Conservation (phyloP, 495 filamentous ascomycete genomes). For the Hapsidospora chrysogenum region DNA sequence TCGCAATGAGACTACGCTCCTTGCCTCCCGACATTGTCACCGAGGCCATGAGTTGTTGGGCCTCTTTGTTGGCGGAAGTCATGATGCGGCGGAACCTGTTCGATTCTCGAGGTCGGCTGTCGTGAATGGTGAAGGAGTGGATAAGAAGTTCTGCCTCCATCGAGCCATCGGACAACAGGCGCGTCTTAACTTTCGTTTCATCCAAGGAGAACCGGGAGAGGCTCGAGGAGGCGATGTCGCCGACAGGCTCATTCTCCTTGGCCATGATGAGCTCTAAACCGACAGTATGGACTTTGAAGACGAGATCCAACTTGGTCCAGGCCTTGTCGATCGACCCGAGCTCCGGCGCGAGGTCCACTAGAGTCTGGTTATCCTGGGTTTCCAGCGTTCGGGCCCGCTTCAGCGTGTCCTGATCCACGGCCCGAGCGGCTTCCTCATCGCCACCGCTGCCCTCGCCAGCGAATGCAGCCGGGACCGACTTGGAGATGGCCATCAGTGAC, state of each 20-base stretch:
- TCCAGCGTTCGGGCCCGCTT: slow-evolving; percentile 28
- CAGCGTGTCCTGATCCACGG: slow-evolving; percentile 27
- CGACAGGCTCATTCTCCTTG: slow-evolving; percentile 55
- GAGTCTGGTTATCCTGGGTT: slow-evolving; percentile 14
- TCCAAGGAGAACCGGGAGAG: slow-evolving; percentile 88
- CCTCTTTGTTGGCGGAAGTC: slow-evolving; percentile 84
- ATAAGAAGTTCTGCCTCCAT: slow-evolving; percentile 88
- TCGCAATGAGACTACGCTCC: slow-evolving; percentile 70
- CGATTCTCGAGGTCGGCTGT: slow-evolving; percentile 67
- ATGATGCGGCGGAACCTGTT: slow-evolving; percentile 98
- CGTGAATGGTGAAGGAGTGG: slow-evolving; percentile 85
- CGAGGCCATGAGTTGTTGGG: slow-evolving; percentile 96
- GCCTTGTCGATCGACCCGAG: slow-evolving; percentile 43
- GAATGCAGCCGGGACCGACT: slow-evolving; percentile 76
- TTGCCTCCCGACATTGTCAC: slow-evolving; percentile 79
- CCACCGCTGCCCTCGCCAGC: slow-evolving; percentile 55
- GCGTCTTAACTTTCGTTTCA: slow-evolving; percentile 74
- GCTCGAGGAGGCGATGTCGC: slow-evolving; percentile 62
- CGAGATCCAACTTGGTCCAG: slow-evolving; percentile 88
- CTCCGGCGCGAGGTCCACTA: slow-evolving; percentile 46
- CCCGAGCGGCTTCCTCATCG: slow-evolving; percentile 35
- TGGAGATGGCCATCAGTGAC: slow-evolving; percentile 69
- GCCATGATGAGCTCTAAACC: slow-evolving; percentile 77
- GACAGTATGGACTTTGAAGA: slow-evolving; percentile 77
- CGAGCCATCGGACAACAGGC: slow-evolving; percentile 87